Percentiles rank a stretch among this genome's conserved stretches.
Conservation (phyloP, 2,329 filamentous ascomycete genomes). For the Myotisia sp. region DNA sequence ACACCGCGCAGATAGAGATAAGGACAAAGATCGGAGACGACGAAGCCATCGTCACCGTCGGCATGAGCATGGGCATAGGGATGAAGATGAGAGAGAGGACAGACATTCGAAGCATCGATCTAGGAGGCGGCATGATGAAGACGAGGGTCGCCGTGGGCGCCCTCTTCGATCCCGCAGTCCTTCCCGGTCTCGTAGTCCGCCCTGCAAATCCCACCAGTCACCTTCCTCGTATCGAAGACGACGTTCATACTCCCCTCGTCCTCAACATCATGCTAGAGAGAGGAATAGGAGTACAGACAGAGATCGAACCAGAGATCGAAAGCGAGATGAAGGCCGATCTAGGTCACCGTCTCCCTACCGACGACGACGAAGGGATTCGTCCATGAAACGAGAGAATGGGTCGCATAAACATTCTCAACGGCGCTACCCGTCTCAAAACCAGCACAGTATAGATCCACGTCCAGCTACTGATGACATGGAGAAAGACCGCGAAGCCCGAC, state of each 20-base stretch:
- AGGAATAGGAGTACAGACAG: constrained; percentile 1
- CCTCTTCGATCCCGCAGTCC: constrained; percentile 33
- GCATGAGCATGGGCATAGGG: constrained; percentile 16
- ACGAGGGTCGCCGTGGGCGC: constrained; percentile 25
- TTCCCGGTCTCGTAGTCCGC: constrained; percentile 11
- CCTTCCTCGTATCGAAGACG: constrained; percentile 14
- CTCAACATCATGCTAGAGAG: neutral
- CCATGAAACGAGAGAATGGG: no score
- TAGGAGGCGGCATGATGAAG: constrained; percentile 10
- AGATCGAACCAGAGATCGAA: constrained; percentile 12
- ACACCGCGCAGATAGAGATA: constrained; percentile 29
- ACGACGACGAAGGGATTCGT: constrained; percentile 18
- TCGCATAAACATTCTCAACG: no score
- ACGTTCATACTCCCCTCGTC: constrained; percentile 14
- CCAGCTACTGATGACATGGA: constrained; percentile 19
- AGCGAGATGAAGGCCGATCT: constrained; percentile 13
- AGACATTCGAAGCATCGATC: constrained; percentile 11
- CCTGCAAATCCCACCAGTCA: constrained; percentile 13
- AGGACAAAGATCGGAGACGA: no score
- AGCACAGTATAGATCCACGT: constrained; percentile 9
- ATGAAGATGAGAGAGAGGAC: constrained; percentile 14
- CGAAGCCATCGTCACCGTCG: constrained; percentile 34
- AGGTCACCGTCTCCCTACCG: constrained; percentile 28
- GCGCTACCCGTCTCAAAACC: constrained; percentile 5
- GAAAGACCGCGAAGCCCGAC: constrained; percentile 49